Conservation (phyloP, 768 basidiomycete genomes). For the Suillus ampliporus region DNA sequence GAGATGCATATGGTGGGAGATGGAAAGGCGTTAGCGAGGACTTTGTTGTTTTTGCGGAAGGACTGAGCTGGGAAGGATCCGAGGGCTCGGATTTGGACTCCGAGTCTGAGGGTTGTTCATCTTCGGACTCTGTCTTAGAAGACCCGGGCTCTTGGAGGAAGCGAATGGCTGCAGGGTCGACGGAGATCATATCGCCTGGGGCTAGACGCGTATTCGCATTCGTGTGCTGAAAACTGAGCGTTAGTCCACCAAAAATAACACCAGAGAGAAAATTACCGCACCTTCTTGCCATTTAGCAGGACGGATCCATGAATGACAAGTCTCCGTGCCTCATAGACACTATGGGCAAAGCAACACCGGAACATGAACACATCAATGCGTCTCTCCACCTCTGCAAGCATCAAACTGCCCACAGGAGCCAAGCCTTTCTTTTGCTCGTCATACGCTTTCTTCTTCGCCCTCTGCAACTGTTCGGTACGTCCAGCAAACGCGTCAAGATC, state of each 20-base stretch:
- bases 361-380: constrained; percentile 93
- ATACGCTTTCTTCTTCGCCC: constrained; percentile 50
- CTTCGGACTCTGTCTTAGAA: constrained; percentile 19
- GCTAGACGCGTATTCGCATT: constrained; percentile 87
- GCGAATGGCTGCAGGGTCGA: constrained; percentile 79
- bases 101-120: constrained; percentile 8
- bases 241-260: constrained; percentile 5
- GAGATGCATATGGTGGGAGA: constrained; percentile 86
- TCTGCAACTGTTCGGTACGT: constrained; percentile 49
- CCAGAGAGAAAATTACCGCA: constrained; percentile 41
- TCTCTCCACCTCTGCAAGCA: constrained; percentile 94
- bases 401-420: constrained; percentile 93
- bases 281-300: constrained; percentile 87
- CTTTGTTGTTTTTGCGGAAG: constrained; percentile 9
- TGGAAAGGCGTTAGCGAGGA: constrained; percentile 70
- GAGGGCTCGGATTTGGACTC: constrained; percentile 2
- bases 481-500: constrained; percentile 65
- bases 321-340: constrained; percentile 88
- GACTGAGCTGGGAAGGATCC: constrained; percentile 2
- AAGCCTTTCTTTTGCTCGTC: constrained; percentile 66
- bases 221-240: constrained; percentile 57
- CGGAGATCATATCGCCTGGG: constrained; percentile 93
- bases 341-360: constrained; percentile 84
- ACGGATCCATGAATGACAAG: constrained; percentile 89
- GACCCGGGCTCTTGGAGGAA: constrained; percentile 58